Base-by-base conservation (phyloP, 192 early-diverging fungal species). In the Backusella australiensis region DNA sequence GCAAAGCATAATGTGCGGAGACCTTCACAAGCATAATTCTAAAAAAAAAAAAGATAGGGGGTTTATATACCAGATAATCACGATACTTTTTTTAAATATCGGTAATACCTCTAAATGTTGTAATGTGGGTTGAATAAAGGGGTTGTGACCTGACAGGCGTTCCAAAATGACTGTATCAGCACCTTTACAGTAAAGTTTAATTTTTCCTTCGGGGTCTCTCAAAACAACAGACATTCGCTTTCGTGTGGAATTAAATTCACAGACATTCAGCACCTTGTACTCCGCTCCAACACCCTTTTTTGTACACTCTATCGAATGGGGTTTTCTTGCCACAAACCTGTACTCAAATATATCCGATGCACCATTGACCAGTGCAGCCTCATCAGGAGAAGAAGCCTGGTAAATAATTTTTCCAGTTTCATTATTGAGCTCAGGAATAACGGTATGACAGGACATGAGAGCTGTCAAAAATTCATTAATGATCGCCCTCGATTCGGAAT, bases 131-230 rank as follows among this genome's bases (percentile, higher is more conserved):
- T 89, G 91, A 11, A 91, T 84, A 80, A 88, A 92, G 8, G 88
- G 89, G 71, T 93, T 94, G 59, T 89, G 82, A n/a, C 85, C 80
- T 26, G 88, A 86, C 69, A 97, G 80, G 6, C 96, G 86, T 77
- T 96, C 95, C 42, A 96, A 78, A 79, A 97, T 96, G 3, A 96
- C 96, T n/a, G 95, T 96, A 73, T 97, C 97, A 26, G 97, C 97
- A 49, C 97, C 97, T 83, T 98, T 97, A 81, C 93, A 92, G 86
- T 95, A 97, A 46, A 98, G 75, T 78, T 94, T 92, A 67, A 93
- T 91, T 42, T 86, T 86, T 3, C 96, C 96, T 53, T 96, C 91
- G 5, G 94, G 93, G 6, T 86, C 89, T n/a, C 94, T 88, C 42
- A 97, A 89, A 38, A 98, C 85, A 9, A 93, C 92, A 3, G 93